Evolutionary conservation across 2,329 filamentous ascomycete genomes (phyloP).

Genomic region (Dactylellina drechsleri): DNA sequence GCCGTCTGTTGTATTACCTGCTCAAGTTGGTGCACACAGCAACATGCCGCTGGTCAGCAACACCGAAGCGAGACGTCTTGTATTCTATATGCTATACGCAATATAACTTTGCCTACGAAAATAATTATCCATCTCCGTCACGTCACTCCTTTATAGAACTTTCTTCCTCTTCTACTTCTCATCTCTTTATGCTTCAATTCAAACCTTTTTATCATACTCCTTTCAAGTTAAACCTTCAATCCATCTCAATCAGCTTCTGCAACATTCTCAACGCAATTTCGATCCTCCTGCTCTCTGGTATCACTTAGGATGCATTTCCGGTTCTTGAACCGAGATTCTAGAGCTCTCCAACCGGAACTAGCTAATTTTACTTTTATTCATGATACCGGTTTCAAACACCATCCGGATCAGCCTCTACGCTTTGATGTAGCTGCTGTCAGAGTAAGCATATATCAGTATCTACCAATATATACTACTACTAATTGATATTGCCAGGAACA

Average conservation of each 20-base stretch:
- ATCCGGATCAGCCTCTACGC: slow-evolving; percentile 15
- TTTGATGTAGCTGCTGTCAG: slow-evolving; percentile 34
- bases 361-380: slow-evolving; percentile 25
- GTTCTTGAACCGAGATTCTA: slow-evolving; percentile 11
- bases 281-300: not conserved
- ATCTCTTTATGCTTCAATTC: not conserved
- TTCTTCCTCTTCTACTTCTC: not conserved
- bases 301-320: slow-evolving; percentile 30
- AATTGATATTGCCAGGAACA: slow-evolving; percentile 28
- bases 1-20: no score
- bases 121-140: not conserved
- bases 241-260: not conserved
- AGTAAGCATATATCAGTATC: slow-evolving; percentile 17
- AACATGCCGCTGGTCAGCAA: not conserved
- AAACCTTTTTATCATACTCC: no score
- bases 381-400: slow-evolving; percentile 37
- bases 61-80: not conserved
- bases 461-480: not conserved
- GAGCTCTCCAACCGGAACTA: slow-evolving; percentile 30
- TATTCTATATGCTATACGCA: no score
- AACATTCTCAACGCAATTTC: not conserved
- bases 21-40: not conserved
- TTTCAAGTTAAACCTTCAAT: not conserved
- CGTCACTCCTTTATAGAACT: no score
- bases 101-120: not conserved